These are phyloP conservation scores for Leccinum subtestaceum DNA, from an alignment of 768 basidiomycete genomes.

Conservation along the genomic window DNA sequence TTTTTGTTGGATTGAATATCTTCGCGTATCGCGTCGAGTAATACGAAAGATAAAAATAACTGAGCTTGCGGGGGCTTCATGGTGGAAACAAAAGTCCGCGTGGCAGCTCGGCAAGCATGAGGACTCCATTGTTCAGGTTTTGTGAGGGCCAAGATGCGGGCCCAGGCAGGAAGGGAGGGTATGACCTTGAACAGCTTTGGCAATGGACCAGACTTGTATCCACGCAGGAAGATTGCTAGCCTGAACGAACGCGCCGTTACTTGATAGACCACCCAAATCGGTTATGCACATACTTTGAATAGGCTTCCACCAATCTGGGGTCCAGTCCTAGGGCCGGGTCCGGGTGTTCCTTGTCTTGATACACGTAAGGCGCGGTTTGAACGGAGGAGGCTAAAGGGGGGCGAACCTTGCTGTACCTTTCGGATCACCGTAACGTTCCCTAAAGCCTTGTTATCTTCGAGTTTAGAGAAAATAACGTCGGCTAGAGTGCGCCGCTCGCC, in stretches of 20 bases:
- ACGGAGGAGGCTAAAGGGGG: background rate
- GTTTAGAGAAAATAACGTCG: slow-evolving; percentile 94
- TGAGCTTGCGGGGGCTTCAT: slow-evolving; percentile 95
- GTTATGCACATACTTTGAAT: slow-evolving; percentile 71
- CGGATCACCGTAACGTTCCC: slow-evolving; percentile 53
- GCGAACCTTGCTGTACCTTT: slow-evolving; percentile 57
- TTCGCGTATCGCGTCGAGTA: slow-evolving; percentile 85
- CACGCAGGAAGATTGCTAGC: slow-evolving; percentile 78
- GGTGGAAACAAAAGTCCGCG: slow-evolving; percentile 92
- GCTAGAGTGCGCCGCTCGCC: slow-evolving; percentile 84
- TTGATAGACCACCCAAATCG: background rate
- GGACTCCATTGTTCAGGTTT: slow-evolving; percentile 93
- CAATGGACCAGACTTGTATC: slow-evolving; percentile 90
- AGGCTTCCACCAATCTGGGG: slow-evolving; percentile 89
- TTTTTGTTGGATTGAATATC: slow-evolving; percentile 87
- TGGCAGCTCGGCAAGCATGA: slow-evolving; percentile 91
- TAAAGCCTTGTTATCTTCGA: slow-evolving; percentile 60
- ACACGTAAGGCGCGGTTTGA: slow-evolving; percentile 5
- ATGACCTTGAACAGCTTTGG: slow-evolving; percentile 99
- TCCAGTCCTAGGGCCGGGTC: slow-evolving; percentile 88
- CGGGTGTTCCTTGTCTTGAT: slow-evolving; percentile 48
- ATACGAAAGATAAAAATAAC: slow-evolving; percentile 86
- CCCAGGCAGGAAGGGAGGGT: slow-evolving; percentile 94
- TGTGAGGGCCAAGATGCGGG: slow-evolving; percentile 90
- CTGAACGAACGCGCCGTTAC: slow-evolving; percentile 41